These are phyloP conservation scores for Leishmania braziliensis DNA, from an alignment of 208 protist genomes.

Conservation along the genomic window DNA sequence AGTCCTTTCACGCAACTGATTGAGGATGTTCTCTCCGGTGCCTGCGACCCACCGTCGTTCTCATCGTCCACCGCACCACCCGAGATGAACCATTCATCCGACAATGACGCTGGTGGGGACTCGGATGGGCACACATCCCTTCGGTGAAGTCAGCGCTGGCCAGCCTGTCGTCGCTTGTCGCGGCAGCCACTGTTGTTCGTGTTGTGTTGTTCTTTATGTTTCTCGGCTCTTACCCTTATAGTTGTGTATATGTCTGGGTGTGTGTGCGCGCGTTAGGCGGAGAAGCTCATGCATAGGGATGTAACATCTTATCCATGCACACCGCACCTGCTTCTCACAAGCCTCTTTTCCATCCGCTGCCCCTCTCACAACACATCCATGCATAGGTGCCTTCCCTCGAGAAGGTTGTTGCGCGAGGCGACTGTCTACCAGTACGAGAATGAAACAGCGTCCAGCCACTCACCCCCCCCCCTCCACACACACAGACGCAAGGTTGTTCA, in stretches of 20 bases:
- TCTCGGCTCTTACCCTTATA: neutral
- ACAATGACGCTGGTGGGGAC: neutral
- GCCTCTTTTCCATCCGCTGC: neutral
- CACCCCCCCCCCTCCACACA: neutral
- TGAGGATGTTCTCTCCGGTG: constrained; percentile 43
- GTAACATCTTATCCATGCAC: too few relatives aligned
- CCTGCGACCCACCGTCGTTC: constrained; percentile 18
- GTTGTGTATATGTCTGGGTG: neutral
- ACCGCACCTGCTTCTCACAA: too few relatives aligned
- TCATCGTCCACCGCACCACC: neutral
- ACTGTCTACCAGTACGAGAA: neutral
- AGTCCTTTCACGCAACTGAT: constrained; percentile 34
- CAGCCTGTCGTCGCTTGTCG: neutral
- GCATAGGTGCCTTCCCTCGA: neutral
- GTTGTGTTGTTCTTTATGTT: neutral
- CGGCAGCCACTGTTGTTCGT: neutral
- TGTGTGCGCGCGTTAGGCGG: neutral
- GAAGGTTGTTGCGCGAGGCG: neutral
- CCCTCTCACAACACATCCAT: neutral
- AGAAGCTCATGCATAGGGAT: too few relatives aligned
- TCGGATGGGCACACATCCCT: neutral
- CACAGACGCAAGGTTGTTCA: neutral
- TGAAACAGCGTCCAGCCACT: neutral
- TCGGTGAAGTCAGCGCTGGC: neutral
- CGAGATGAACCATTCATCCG: neutral